phyloP scores from a whole-genome alignment of 257 asterid species.

The Lycium ferocissimum region DNA sequence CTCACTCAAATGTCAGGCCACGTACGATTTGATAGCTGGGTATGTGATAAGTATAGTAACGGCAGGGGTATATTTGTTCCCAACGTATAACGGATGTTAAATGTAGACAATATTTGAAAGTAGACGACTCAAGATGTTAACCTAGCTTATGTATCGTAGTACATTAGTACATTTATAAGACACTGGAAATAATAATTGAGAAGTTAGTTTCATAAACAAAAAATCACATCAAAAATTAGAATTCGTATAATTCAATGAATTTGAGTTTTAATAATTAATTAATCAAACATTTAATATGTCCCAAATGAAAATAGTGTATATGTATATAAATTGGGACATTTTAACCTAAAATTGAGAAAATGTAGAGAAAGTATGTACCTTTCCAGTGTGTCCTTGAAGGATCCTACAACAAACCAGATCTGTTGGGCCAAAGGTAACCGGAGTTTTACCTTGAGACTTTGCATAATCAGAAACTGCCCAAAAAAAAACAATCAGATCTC shows the following conservation, averaged over 20 bases:
- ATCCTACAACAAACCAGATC: slow-evolving; percentile 98
- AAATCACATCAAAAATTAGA: neutral
- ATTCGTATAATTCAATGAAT: neutral
- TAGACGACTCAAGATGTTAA: too few species aligned
- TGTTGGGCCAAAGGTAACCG: slow-evolving; percentile 88
- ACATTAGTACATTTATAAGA: too few species aligned
- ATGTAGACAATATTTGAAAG: too few species aligned
- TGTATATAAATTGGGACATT: neutral
- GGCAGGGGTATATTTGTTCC: too few species aligned
- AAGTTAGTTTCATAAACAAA: neutral
- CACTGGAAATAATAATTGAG: neutral
- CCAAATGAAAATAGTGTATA: neutral
- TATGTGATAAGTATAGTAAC: too few species aligned
- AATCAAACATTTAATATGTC: neutral
- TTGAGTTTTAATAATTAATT: neutral
- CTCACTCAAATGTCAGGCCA: too few species aligned
- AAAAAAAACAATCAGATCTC: slow-evolving; percentile 50
- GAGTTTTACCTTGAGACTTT: slow-evolving; percentile 79
- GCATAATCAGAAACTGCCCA: slow-evolving; percentile 81
- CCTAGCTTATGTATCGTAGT: too few species aligned
- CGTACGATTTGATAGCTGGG: too few species aligned
- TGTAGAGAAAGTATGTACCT: slow-evolving; percentile 49
- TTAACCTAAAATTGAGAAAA: neutral
- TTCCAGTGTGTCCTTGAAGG: slow-evolving; percentile 95
- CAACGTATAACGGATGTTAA: too few species aligned